phyloP scores from a whole-genome alignment of 257 asterid genomes.

The Fraxinus quadrangulata region DNA sequence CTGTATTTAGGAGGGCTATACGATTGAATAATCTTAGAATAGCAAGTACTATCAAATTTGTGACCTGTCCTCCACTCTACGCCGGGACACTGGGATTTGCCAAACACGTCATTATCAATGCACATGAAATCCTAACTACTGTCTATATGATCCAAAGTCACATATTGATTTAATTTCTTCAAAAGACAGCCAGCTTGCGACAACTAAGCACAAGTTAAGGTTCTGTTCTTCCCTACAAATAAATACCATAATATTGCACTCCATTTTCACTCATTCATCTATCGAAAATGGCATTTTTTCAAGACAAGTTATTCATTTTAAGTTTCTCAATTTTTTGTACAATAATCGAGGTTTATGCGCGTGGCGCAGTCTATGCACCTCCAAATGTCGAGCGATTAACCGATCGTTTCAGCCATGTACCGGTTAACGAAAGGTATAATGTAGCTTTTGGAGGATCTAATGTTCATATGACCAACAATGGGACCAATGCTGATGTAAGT shows the following conservation, averaged over 20 bases:
- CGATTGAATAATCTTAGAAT: background rate
- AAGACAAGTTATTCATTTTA: conserved; percentile 18
- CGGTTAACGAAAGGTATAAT: conserved; percentile 46
- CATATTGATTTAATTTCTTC: conserved; percentile 32
- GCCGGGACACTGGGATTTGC: conserved; percentile 28
- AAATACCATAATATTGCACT: conserved; percentile 28
- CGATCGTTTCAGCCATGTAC: conserved; percentile 40
- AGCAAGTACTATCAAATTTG: conserved; percentile 11
- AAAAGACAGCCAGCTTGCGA: conserved; percentile 67
- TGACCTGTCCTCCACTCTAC: conserved; percentile 32
- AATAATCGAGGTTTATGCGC: conserved; percentile 36
- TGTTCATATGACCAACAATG: conserved; percentile 50
- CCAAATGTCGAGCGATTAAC: conserved; percentile 67
- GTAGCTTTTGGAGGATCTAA: conserved; percentile 63
- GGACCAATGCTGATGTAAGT: conserved; percentile 57
- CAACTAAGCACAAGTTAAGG: conserved; percentile 58
- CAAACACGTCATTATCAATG: conserved; percentile 47
- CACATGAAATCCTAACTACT: conserved; percentile 51
- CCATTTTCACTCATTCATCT: conserved; percentile 22
- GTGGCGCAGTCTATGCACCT: conserved; percentile 65
- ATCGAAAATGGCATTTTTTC: conserved; percentile 39
- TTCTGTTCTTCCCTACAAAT: conserved; percentile 26
- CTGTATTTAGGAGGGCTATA: background rate
- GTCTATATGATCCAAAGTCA: conserved; percentile 35
- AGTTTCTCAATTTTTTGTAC: conserved; percentile 27